Evolutionary conservation across 257 asterid genomes (phyloP).

Genomic region (Thymus mandschuricus): DNA sequence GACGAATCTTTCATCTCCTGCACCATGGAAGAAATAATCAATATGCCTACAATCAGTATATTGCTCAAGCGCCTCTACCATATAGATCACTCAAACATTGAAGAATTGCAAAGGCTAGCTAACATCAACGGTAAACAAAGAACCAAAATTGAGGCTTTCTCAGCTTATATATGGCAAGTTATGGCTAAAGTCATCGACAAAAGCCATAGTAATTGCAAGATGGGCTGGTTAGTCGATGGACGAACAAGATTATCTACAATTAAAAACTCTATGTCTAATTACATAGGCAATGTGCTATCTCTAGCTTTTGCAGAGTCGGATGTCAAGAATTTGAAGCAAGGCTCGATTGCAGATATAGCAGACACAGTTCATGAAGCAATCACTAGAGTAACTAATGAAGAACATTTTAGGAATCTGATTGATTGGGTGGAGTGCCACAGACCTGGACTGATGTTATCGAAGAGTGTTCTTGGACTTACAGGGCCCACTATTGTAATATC

Average conservation of each 20-base stretch:
- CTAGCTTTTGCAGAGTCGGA: constrained; percentile 43
- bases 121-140: constrained; percentile 35
- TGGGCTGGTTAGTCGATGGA: constrained; percentile 69
- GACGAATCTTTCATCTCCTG: constrained; percentile 55
- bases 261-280: constrained; percentile 36
- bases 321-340: constrained; percentile 32
- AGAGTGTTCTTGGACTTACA: constrained; percentile 48
- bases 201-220: constrained; percentile 42
- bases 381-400: constrained; percentile 40
- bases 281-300: constrained; percentile 60
- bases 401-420: constrained; percentile 54
- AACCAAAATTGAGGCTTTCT: constrained; percentile 62
- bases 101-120: constrained; percentile 41
- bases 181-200: constrained; percentile 43
- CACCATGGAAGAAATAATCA: constrained; percentile 50
- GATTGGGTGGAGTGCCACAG: constrained; percentile 73
- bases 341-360: constrained; percentile 41
- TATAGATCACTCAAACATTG: constrained; percentile 41
- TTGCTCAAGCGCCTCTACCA: constrained; percentile 51
- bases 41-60: constrained; percentile 37
- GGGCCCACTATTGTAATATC: constrained; percentile 55
- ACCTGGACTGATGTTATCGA: constrained; percentile 60
- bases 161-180: constrained; percentile 60
- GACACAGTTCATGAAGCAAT: constrained; percentile 43
- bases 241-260: constrained; percentile 39